Percentiles rank a stretch among this genome's conserved stretches.
These are phyloP conservation scores for Suillus plorans DNA, from an alignment of 768 basidiomycete species.

Conservation along the genomic window DNA sequence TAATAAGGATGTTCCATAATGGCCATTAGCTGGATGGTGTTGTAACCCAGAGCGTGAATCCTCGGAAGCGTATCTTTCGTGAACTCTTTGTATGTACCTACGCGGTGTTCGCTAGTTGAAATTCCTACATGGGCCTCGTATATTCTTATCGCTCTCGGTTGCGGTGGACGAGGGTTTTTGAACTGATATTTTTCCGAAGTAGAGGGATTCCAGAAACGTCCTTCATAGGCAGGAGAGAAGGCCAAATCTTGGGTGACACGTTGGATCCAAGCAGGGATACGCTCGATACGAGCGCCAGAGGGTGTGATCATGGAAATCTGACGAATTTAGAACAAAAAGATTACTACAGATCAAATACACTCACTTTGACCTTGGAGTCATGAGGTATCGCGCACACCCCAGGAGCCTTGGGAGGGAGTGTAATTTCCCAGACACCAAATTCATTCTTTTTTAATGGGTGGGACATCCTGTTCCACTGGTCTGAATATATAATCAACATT, in stretches of 20 bases:
- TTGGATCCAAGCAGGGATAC: conserved; percentile 90
- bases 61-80: conserved; percentile 79
- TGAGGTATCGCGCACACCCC: conserved; percentile 87
- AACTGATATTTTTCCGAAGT: conserved; percentile 69
- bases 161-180: conserved; percentile 72
- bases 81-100: conserved; percentile 97
- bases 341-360: conserved; percentile 12
- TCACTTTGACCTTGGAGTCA: conserved; percentile 91
- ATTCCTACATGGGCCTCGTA: conserved; percentile 99
- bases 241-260: conserved; percentile 93
- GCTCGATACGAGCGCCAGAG: conserved; percentile 79
- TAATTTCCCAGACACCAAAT: conserved; percentile 90
- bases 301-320: conserved; percentile 93
- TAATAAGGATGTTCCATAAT: conserved; percentile 99
- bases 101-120: conserved; percentile 81
- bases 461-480: conserved; percentile 82
- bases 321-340: conserved; percentile 3
- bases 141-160: conserved; percentile 69
- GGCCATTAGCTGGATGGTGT: conserved; percentile 97
- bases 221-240: conserved; percentile 91
- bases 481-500: conserved; percentile 40
- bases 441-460: conserved; percentile 84
- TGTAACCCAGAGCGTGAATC: conserved; percentile 92
- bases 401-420: conserved; percentile 59
- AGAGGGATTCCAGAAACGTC: conserved; percentile 98